These are phyloP conservation scores for Penicillium sp. DNA, from an alignment of 2,329 filamentous ascomycete species.

Conservation along the genomic window DNA sequence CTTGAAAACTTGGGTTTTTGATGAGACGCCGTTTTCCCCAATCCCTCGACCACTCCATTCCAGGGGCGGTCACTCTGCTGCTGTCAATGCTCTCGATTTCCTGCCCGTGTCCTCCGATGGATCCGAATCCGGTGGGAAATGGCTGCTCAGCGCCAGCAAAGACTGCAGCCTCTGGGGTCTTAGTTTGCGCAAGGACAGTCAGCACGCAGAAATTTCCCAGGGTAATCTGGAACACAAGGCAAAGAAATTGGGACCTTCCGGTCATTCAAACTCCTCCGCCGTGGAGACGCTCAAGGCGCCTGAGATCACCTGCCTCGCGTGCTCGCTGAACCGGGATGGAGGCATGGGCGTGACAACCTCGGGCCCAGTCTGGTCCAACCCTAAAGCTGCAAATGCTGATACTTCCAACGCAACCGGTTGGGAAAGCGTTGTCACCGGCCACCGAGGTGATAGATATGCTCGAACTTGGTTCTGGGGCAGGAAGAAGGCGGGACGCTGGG, in stretches of 20 bases:
- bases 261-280: slow-evolving; percentile 9
- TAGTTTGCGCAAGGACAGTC: slow-evolving; percentile 89
- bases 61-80: slow-evolving; percentile 83
- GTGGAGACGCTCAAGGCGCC: slow-evolving; percentile 69
- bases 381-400: slow-evolving; percentile 64
- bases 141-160: slow-evolving; percentile 83
- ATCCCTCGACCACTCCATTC: slow-evolving; percentile 81
- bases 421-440: slow-evolving; percentile 95
- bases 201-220: slow-evolving; percentile 90
- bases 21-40: slow-evolving; percentile 84
- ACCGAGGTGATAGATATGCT: slow-evolving; percentile 78
- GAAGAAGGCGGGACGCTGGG: slow-evolving; percentile 89
- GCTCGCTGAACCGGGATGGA: slow-evolving; percentile 88
- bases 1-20: slow-evolving; percentile 94
- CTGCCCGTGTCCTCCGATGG: slow-evolving; percentile 86
- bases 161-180: slow-evolving; percentile 95
- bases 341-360: slow-evolving; percentile 83
- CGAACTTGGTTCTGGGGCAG: slow-evolving; percentile 98
- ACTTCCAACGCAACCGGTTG: slow-evolving; percentile 81
- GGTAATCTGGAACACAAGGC: slow-evolving; percentile 84
- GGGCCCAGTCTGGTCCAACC: slow-evolving; percentile 80
- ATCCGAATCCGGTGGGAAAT: slow-evolving; percentile 84
- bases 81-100: slow-evolving; percentile 79
- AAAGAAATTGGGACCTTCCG: slow-evolving; percentile 59
- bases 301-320: slow-evolving; percentile 87